Conservation (phyloP, 2,329 filamentous ascomycete genomes). For the Pseudocercospora eumusae region DNA sequence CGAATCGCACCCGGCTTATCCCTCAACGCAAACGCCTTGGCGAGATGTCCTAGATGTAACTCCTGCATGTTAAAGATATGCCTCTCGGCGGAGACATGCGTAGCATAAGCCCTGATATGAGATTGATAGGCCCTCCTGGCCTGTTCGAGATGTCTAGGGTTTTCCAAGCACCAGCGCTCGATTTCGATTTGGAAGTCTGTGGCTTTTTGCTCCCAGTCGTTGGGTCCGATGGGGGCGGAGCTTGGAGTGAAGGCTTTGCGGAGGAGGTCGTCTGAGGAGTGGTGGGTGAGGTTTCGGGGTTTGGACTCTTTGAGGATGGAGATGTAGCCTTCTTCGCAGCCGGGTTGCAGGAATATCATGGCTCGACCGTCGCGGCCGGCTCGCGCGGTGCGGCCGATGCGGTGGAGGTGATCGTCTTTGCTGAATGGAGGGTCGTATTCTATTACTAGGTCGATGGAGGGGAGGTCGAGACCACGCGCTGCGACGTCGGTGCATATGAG, state of each 20-base stretch:
- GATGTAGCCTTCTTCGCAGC: slow-evolving; percentile 89
- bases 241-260: slow-evolving; percentile 60
- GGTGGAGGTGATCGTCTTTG: slow-evolving; percentile 88
- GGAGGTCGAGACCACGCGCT: slow-evolving; percentile 90
- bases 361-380: slow-evolving; percentile 86
- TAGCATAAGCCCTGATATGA: slow-evolving; percentile 91
- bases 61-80: slow-evolving; percentile 87
- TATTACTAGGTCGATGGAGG: slow-evolving; percentile 89
- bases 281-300: slow-evolving; percentile 54
- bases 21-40: slow-evolving; percentile 87
- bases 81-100: slow-evolving; percentile 83
- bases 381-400: slow-evolving; percentile 91
- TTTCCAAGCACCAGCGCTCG: slow-evolving; percentile 65
- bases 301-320: slow-evolving; percentile 72
- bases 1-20: slow-evolving; percentile 83
- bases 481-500: slow-evolving; percentile 94
- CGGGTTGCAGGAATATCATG: slow-evolving; percentile 84
- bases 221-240: slow-evolving; percentile 40
- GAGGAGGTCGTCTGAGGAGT: slow-evolving; percentile 66
- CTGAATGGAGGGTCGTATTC: slow-evolving; percentile 97
- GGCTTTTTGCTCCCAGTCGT: slow-evolving; percentile 64
- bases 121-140: slow-evolving; percentile 85
- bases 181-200: slow-evolving; percentile 68
- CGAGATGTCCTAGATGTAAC: slow-evolving; percentile 86
- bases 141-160: slow-evolving; percentile 71